Percentiles rank a stretch among this genome's conserved stretches.
phyloP scores from a whole-genome alignment of 2,329 filamentous ascomycete species.

The Mycosphaerelloides madeirae region DNA sequence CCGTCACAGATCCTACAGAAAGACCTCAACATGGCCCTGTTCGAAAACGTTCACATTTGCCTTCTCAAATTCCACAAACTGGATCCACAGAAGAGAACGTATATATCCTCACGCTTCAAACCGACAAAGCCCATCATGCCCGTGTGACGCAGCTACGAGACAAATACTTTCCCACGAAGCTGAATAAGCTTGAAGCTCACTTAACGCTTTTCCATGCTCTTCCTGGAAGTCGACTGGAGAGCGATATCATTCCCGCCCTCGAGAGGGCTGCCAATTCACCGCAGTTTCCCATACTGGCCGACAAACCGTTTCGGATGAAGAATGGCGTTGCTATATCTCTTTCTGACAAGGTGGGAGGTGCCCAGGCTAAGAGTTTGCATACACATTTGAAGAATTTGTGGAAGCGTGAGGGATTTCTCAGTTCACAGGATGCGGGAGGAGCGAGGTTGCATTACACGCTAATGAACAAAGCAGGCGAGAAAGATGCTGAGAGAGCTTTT shows the following conservation, averaged over 20 bases:
- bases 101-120: slow-evolving; percentile 42
- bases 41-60: slow-evolving; percentile 12
- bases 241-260: slow-evolving; percentile 33
- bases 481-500: slow-evolving; percentile 35
- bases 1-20: too few species aligned
- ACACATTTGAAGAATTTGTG: slow-evolving; percentile 33
- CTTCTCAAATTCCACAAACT: slow-evolving; percentile 31
- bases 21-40: background rate
- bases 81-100: slow-evolving; percentile 31
- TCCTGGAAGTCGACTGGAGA: slow-evolving; percentile 37
- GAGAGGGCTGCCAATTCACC: slow-evolving; percentile 26
- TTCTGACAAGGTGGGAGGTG: slow-evolving; percentile 29
- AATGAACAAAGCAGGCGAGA: slow-evolving; percentile 45
- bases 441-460: slow-evolving; percentile 43
- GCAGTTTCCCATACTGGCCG: slow-evolving; percentile 37
- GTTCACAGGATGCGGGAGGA: slow-evolving; percentile 39
- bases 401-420: slow-evolving; percentile 36
- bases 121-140: slow-evolving; percentile 35
- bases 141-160: slow-evolving; percentile 38
- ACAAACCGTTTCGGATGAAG: slow-evolving; percentile 38
- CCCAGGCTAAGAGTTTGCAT: slow-evolving; percentile 34
- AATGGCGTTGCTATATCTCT: slow-evolving; percentile 39
- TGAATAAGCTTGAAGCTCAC: slow-evolving; percentile 43
- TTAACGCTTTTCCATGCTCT: slow-evolving; percentile 45
- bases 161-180: slow-evolving; percentile 39